Base-by-base conservation (phyloP, 345 rosid species). In the Lepidium sativum region DNA sequence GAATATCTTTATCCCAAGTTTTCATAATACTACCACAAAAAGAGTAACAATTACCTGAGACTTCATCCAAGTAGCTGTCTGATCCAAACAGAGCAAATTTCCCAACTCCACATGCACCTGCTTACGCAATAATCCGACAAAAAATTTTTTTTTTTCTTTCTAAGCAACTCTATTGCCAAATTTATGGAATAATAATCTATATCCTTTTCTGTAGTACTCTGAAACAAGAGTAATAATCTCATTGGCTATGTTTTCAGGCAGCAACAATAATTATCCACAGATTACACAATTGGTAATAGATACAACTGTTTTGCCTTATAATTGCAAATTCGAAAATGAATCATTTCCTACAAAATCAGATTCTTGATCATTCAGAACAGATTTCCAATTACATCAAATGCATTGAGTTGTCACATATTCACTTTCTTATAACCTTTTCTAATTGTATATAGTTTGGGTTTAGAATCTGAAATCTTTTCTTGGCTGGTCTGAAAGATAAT, bases 1-100 rank as follows among this genome's bases (percentile, higher is more conserved):
- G 25, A 23, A 23, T 2, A 23, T 4, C 25, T 23, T 23, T 58
- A 45, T 48, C 6, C 9, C 53, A 32, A 49, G 33, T 40, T 64
- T 57, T 64, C 41, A 53, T 43, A 49, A 69, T 69, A 62, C 33
- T 60, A 59, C 27, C 69, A 63, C 65, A 71, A 35, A n/a, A 29
- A 58, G 39, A 23, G 53, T 14, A 60, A 34, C 57, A 25, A 70
- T 44, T 45, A 71, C 31, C 31, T 5, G 13, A 62, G 41, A n/a
- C 31, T 10, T 31, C 51, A 49, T 16, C 35, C 63, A 70, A 70
- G 54, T 70, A 50, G 42, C 9, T n/a, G 31, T 53, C 54, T 52
- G 63, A 70, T 61, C 33, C 56, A 57, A 56, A 63, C 53, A 47
- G n/a, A 70, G 31, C 15, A 2, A 31, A 31, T 9, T 52, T 31